These are phyloP conservation scores for Hirsutella rhossiliensis DNA, from an alignment of 2,329 filamentous ascomycete species.

Conservation along the genomic window DNA sequence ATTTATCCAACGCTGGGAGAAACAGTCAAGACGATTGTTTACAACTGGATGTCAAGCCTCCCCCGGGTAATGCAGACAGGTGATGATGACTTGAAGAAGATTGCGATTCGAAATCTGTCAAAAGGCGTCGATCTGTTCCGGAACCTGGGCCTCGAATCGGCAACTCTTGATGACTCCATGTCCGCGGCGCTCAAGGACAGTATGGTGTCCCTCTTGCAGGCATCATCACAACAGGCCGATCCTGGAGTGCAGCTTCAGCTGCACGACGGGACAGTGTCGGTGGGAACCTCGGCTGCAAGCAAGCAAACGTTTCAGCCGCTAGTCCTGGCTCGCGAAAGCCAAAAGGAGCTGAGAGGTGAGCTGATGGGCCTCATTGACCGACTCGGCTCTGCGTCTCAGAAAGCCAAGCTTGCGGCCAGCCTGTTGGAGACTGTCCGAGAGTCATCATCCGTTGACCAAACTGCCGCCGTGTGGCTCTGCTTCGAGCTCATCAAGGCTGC, in stretches of 20 bases:
- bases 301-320: conserved; percentile 42
- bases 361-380: conserved; percentile 45
- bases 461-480: conserved; percentile 72
- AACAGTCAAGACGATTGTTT: conserved; percentile 56
- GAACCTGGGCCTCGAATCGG: conserved; percentile 49
- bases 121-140: conserved; percentile 57
- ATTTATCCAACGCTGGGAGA: conserved; percentile 52
- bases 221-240: conserved; percentile 10
- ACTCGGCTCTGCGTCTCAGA: conserved; percentile 44
- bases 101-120: conserved; percentile 63
- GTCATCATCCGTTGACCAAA: conserved; percentile 42
- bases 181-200: conserved; percentile 63
- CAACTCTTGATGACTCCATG: conserved; percentile 55
- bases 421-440: conserved; percentile 53
- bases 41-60: conserved; percentile 72
- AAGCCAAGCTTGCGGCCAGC: conserved; percentile 48
- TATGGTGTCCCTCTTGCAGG: conserved; percentile 32
- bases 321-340: conserved; percentile 51
- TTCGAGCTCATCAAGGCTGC: conserved; percentile 56
- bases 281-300: conserved; percentile 3
- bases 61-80: conserved; percentile 73
- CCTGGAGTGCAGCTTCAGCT: conserved; percentile 14
- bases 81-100: conserved; percentile 66
- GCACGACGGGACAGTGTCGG: conserved; percentile 11
- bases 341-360: conserved; percentile 46